Evolutionary conservation across 2,329 filamentous ascomycete species (phyloP).

Genomic region (Alternaria ventricosa): DNA sequence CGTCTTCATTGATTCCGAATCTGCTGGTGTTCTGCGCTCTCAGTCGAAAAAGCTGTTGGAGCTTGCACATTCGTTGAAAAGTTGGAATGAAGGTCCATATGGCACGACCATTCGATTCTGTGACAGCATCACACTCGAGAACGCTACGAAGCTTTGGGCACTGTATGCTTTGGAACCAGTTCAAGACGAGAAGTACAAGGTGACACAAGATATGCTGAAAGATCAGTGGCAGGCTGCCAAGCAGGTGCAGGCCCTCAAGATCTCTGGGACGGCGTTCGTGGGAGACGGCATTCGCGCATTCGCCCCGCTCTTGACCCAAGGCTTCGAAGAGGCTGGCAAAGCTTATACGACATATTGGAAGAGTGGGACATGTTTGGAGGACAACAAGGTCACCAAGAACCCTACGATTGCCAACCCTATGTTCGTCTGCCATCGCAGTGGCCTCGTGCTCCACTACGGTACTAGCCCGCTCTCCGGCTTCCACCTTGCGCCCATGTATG

Average conservation of each 20-base stretch:
- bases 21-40: neutral
- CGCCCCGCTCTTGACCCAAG: neutral
- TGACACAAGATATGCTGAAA: neutral
- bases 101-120: conserved; percentile 36
- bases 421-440: neutral
- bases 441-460: neutral
- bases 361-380: neutral
- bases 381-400: neutral
- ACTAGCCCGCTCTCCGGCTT: neutral
- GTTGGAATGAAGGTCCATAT: conserved; percentile 4
- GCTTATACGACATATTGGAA: neutral
- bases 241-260: neutral
- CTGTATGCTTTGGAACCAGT: neutral
- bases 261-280: neutral
- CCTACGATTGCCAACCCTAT: neutral
- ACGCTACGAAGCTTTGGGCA: neutral
- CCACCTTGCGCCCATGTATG: neutral
- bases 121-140: neutral
- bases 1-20: neutral
- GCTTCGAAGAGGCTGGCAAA: neutral
- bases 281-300: neutral
- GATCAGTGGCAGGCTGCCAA: neutral
- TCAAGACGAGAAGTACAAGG: neutral
- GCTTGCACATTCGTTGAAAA: neutral
- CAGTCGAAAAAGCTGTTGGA: neutral